phyloP scores from a whole-genome alignment of 1,284 basidiomycete species.

The Marasmius oreades region DNA sequence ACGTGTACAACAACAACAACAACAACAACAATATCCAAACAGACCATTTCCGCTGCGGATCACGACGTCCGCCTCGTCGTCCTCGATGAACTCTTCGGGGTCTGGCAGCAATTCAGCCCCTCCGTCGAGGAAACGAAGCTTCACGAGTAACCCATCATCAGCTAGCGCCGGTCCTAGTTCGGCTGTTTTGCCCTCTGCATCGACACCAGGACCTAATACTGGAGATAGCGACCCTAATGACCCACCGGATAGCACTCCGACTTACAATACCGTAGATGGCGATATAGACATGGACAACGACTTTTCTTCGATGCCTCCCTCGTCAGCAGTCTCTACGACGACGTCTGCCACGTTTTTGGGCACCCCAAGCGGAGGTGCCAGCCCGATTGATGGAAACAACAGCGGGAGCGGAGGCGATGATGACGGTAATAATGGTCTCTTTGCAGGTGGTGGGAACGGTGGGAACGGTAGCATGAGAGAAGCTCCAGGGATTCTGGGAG shows the following conservation, averaged over 20 bases:
- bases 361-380: constrained; percentile 32
- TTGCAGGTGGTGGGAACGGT: constrained; percentile 16
- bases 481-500: constrained; percentile 15
- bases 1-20: background rate
- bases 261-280: constrained; percentile 41
- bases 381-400: constrained; percentile 50
- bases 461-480: constrained; percentile 21
- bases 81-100: constrained; percentile 17
- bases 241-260: background rate
- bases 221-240: background rate
- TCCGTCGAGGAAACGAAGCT: background rate
- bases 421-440: constrained; percentile 20
- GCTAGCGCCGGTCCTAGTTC: background rate
- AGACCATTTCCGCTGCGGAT: background rate
- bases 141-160: background rate
- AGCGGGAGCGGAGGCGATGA: constrained; percentile 30
- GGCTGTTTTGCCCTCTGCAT: background rate
- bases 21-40: background rate
- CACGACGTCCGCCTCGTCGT: background rate
- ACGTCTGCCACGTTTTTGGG: constrained; percentile 18
- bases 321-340: constrained; percentile 14
- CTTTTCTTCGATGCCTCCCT: constrained; percentile 22
- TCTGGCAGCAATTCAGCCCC: background rate
- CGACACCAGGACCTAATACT: background rate
- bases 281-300: constrained; percentile 31